Evolutionary conservation across 257 asterid genomes (phyloP).

Genomic region (Lycium ferocissimum): DNA sequence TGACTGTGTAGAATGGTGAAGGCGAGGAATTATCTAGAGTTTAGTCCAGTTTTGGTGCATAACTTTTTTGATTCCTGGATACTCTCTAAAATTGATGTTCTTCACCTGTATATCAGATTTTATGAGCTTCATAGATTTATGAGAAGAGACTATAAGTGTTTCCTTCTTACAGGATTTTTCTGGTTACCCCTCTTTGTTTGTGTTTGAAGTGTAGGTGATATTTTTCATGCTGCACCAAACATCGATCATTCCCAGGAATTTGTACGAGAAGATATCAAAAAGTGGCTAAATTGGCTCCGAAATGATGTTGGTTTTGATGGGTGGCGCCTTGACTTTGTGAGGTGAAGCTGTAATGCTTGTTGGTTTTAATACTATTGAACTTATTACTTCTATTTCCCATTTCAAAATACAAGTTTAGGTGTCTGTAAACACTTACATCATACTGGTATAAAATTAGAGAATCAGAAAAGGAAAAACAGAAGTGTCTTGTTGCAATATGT

Average conservation of each 20-base stretch:
- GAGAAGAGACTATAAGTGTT: constrained; percentile 15
- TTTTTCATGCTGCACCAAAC: constrained; percentile 68
- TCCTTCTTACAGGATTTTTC: constrained; percentile 2
- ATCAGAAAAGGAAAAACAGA: neutral
- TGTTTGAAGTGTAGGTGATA: constrained; percentile 48
- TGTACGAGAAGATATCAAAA: constrained; percentile 55
- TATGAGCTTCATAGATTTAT: constrained; percentile 12
- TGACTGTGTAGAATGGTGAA: constrained; percentile 17
- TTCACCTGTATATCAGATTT: constrained; percentile 14
- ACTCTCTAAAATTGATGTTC: constrained; percentile 2
- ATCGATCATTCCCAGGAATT: constrained; percentile 65
- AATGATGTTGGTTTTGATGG: constrained; percentile 66
- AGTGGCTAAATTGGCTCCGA: constrained; percentile 62
- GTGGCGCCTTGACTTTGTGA: constrained; percentile 66
- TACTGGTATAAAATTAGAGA: neutral
- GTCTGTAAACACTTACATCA: constrained; percentile 18
- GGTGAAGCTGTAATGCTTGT: constrained; percentile 35
- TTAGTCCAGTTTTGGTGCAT: constrained; percentile 21
- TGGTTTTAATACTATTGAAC: constrained; percentile 13
- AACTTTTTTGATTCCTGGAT: constrained; percentile 14
- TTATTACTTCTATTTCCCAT: constrained; percentile 1
- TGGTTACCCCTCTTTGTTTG: constrained; percentile 13
- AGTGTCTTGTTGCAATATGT: constrained; percentile 17
- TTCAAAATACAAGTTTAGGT: constrained; percentile 5
- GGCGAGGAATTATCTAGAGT: neutral